Base-by-base conservation (phyloP, 1,139 yeast species). In the Schwanniomyces etchellsii region DNA sequence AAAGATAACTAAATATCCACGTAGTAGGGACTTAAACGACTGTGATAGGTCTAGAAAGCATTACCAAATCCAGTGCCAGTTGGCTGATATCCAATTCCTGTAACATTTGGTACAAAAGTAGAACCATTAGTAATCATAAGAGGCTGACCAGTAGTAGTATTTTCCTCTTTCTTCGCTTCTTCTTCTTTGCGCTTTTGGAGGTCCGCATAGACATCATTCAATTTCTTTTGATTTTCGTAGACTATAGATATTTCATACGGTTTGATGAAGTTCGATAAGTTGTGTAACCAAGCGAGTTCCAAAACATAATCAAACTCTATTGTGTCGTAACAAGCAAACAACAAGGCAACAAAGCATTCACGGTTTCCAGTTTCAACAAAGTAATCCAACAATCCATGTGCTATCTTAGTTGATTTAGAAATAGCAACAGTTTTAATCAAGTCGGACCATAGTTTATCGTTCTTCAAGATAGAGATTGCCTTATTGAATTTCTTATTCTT, bases 361-460 rank as follows among this genome's bases (percentile, higher is more conserved):
- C 82, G 88, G 65, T 91, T 91, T 48, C 96, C 98, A 28, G 95
- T 88, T 51, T 89, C 97, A 38, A 93, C 97, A 58, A 91, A 91
- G 65, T 91, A 93, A 38, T 82, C 76, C 54, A 91, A 67, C 43
- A 86, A 68, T 38, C 89, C 98, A 55, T 86, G 94, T 17, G 94
- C 89, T 52, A 91, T 81, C 54, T 84, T 88, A 15, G 75, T 54
- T 43, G 81, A 81, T 43, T 75, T 76, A 13, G 96, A 86, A 35
- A 77, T 60, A n/a, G 95, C 77, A 24, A 95, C 96, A 7, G 97
- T 89, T 52, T 78, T 85, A 52, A 93, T 83, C 43, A 95, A 88
- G 55, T 89, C 96, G 41, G 82, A 72, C 97, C 97, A 91, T 47
- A 91, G 70, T 60, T 85, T 88, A 65, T 91, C 97, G 40, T 82